Percentiles rank a stretch among this genome's conserved stretches.
These are phyloP conservation scores for Triticum dicoccoides DNA, from an alignment of 176 grass and related monocot genomes.

Conservation along the genomic window DNA sequence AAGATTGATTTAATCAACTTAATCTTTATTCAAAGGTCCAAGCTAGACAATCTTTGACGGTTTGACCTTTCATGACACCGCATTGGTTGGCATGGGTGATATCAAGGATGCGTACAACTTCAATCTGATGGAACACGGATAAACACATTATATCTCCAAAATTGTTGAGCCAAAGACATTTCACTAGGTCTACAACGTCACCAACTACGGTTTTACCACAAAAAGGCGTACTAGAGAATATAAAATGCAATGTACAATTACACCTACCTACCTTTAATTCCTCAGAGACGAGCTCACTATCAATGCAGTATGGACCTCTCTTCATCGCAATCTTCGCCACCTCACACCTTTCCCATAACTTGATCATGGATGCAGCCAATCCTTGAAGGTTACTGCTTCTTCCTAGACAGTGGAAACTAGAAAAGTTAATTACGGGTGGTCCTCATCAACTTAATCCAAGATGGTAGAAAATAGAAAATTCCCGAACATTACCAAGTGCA, in stretches of 20 bases:
- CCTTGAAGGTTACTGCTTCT: slow-evolving; percentile 83
- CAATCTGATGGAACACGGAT: not conserved
- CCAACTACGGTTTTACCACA: slow-evolving; percentile 15
- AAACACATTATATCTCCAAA: slow-evolving; percentile 2
- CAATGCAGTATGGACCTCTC: slow-evolving; percentile 61
- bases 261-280: slow-evolving; percentile 83
- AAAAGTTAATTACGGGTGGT: not conserved
- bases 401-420: slow-evolving; percentile 42
- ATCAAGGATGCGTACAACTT: not conserved
- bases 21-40: not conserved
- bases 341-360: slow-evolving; percentile 92
- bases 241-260: slow-evolving; percentile 6
- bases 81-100: not conserved
- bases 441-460: not conserved
- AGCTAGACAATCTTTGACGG: not conserved
- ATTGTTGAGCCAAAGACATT: not conserved
- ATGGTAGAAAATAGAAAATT: slow-evolving; percentile 13
- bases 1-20: not conserved
- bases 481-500: slow-evolving; percentile 62
- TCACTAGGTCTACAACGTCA: not conserved
- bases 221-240: not conserved
- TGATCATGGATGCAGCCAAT: slow-evolving; percentile 91
- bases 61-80: not conserved
- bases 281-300: slow-evolving; percentile 54
- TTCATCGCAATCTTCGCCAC: slow-evolving; percentile 87